phyloP scores from a whole-genome alignment of 176 grass and related monocot species.

The Alloteropsis semialata region DNA sequence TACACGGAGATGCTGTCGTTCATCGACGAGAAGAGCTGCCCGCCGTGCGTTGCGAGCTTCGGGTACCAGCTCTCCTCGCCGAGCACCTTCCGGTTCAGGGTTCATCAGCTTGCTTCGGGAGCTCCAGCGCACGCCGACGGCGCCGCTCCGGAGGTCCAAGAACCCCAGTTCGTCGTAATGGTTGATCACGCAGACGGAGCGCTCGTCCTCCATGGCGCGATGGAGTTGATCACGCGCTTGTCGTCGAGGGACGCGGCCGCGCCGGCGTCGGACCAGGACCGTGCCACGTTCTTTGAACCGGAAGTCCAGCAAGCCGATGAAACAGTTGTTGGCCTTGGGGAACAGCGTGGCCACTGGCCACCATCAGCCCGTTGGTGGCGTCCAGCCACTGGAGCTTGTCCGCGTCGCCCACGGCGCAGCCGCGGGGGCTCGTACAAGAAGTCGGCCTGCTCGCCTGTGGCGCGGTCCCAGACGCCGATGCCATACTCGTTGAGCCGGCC shows the following conservation, averaged over 20 bases:
- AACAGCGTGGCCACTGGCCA: constrained; percentile 87
- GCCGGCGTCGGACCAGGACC: constrained; percentile 92
- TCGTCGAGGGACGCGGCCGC: constrained; percentile 63
- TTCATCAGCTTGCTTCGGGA: constrained; percentile 93
- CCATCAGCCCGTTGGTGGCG: constrained; percentile 59
- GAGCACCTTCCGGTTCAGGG: constrained; percentile 59
- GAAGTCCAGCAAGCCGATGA: constrained; percentile 87
- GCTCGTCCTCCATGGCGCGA: constrained; percentile 74
- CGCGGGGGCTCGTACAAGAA: constrained; percentile 90
- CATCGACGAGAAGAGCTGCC: constrained; percentile 94
- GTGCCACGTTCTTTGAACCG: constrained; percentile 57
- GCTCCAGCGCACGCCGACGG: constrained; percentile 75
- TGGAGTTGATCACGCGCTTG: constrained; percentile 95
- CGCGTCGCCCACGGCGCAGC: constrained; percentile 71
- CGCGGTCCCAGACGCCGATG: constrained; percentile 77
- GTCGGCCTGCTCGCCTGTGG: constrained; percentile 70
- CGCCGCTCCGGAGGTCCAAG: constrained; percentile 61
- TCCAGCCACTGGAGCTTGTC: constrained; percentile 95
- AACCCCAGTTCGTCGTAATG: constrained; percentile 97
- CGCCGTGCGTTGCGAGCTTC: constrained; percentile 82
- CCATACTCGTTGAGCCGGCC: constrained; percentile 88
- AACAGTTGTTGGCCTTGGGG: constrained; percentile 82
- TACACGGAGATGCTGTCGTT: constrained; percentile 97
- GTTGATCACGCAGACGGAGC: constrained; percentile 87
- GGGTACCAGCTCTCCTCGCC: constrained; percentile 96